phyloP scores from a whole-genome alignment of 2,329 filamentous ascomycete genomes.

The Lecanosticta acicola region DNA sequence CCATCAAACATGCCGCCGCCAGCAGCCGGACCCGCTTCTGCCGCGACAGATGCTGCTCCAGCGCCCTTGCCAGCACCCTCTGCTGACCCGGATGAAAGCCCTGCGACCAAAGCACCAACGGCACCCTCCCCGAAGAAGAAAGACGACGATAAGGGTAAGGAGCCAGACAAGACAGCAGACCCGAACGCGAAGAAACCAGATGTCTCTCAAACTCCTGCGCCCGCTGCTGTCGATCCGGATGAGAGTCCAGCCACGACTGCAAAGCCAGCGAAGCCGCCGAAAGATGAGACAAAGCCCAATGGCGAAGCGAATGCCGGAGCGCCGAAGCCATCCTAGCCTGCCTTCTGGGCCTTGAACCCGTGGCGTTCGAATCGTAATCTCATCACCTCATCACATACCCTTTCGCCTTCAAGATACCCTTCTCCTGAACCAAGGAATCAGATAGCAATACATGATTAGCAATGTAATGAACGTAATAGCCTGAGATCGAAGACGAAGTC shows the following conservation, averaged over 20 bases:
- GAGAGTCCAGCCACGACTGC: conserved; percentile 13
- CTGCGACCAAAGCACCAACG: conserved; percentile 20
- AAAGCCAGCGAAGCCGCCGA: conserved; percentile 3
- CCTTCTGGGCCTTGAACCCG: too few relatives aligned
- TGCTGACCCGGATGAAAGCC: conserved; percentile 28
- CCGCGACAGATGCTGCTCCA: conserved; percentile 2
- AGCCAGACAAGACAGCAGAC: neutral
- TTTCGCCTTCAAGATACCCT: too few relatives aligned
- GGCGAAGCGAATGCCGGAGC: neutral
- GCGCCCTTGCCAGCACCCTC: conserved; percentile 3
- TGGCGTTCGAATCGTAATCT: too few relatives aligned
- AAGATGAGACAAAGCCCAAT: neutral
- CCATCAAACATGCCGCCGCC: conserved; percentile 7
- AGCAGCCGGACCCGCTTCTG: conserved; percentile 7
- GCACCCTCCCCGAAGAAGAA: conserved; percentile 6
- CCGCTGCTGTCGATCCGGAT: conserved; percentile 9
- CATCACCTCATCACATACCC: too few relatives aligned
- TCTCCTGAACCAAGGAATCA: too few relatives aligned
- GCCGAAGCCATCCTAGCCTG: neutral
- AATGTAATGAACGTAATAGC: too few relatives aligned
- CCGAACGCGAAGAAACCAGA: neutral
- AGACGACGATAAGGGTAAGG: conserved; percentile 6
- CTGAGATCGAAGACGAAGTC: too few relatives aligned
- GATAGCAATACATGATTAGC: too few relatives aligned
- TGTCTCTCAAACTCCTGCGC: neutral